A percentile compares a stretch with the other conserved stretches of the same genome.
Evolutionary conservation across 2,329 filamentous ascomycete species (phyloP).

Genomic region (Hymenoscyphus infarciens): DNA sequence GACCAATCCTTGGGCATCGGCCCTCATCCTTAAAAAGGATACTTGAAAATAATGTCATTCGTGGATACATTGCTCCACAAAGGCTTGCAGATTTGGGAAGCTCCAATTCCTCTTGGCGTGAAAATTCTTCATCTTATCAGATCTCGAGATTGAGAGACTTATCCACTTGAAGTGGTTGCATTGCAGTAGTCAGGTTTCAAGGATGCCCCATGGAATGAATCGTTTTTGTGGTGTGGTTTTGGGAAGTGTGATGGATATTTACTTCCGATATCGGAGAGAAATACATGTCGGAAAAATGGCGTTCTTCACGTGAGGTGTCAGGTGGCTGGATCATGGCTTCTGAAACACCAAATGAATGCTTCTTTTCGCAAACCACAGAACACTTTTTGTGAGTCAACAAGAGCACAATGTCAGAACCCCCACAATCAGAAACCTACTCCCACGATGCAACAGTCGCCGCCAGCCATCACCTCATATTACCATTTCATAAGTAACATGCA

Average conservation of each 20-base stretch:
- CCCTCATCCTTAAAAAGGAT: too few species aligned
- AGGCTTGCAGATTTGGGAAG: neutral
- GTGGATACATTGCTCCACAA: neutral
- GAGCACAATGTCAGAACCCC: too few species aligned
- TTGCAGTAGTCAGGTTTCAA: neutral
- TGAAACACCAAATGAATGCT: too few species aligned
- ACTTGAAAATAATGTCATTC: too few species aligned
- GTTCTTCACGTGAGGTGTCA: neutral
- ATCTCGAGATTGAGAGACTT: neutral
- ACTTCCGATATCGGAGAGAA: neutral
- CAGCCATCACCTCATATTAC: too few species aligned
- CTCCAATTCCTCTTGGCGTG: neutral
- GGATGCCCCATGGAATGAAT: neutral
- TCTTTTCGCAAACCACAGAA: too few species aligned
- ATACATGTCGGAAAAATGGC: too few species aligned
- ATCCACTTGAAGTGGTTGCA: neutral
- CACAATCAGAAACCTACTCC: too few species aligned
- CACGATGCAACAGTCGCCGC: too few species aligned
- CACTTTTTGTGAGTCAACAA: too few species aligned
- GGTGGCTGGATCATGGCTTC: neutral
- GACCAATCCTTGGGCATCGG: too few species aligned
- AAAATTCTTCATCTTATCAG: conserved; percentile 11
- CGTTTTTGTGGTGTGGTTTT: neutral
- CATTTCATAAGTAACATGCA: too few species aligned
- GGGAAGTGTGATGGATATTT: neutral